These are phyloP conservation scores for Dimocarpus longan DNA, from an alignment of 345 rosid genomes.

Conservation along the genomic window DNA sequence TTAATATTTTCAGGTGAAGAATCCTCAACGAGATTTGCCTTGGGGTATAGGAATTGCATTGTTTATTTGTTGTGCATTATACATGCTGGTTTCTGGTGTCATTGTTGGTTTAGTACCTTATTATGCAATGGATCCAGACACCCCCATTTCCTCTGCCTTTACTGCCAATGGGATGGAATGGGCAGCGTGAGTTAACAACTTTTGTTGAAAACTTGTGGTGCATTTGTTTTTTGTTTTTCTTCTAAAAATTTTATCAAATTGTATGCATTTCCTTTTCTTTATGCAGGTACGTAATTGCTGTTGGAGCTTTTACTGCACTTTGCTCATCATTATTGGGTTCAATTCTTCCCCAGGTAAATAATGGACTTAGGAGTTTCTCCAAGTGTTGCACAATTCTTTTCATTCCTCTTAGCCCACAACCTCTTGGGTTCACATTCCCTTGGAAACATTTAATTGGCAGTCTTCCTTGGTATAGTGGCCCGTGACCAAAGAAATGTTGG, in stretches of 20 bases:
- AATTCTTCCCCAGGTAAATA: constrained; percentile 89
- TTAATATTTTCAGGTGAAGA: constrained; percentile 69
- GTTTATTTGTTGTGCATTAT: constrained; percentile 79
- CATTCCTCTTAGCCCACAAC: neutral
- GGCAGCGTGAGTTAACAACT: constrained; percentile 78
- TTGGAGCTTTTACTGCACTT: constrained; percentile 94
- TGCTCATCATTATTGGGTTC: constrained; percentile 96
- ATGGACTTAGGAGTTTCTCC: neutral
- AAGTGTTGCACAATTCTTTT: neutral
- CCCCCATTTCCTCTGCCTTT: constrained; percentile 97
- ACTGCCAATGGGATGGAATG: constrained; percentile 88
- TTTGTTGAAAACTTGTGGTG: neutral
- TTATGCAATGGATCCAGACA: constrained; percentile 94
- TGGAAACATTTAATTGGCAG: neutral
- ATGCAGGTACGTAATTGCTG: constrained; percentile 73
- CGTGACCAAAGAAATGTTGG: neutral
- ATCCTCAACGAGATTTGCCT: constrained; percentile 97
- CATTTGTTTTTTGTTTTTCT: neutral
- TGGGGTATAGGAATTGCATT: constrained; percentile 87
- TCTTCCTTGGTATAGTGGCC: neutral
- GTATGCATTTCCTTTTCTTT: constrained; percentile 6
- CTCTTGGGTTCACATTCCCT: neutral
- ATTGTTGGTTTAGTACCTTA: constrained; percentile 96
- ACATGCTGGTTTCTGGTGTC: constrained; percentile 91
- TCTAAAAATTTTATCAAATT: neutral